A percentile compares a stretch with the other conserved stretches of the same genome.
These are phyloP conservation scores for Pythium pyrilobum DNA, from an alignment of 352 stramenopile species.

Conservation along the genomic window DNA sequence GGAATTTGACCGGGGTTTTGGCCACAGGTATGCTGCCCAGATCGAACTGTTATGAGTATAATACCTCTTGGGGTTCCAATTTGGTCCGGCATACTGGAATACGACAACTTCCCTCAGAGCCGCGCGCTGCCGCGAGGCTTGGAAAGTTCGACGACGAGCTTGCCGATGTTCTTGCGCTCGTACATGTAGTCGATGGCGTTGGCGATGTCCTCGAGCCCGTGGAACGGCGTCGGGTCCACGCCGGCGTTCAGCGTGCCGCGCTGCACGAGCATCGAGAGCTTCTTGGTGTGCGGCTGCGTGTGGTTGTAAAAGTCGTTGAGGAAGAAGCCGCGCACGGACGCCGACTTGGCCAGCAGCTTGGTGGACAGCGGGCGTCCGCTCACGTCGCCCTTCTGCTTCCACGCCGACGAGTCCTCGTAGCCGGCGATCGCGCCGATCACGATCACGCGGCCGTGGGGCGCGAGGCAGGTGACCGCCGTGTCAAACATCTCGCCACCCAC, in stretches of 20 bases:
- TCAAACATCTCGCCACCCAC: conserved; percentile 43
- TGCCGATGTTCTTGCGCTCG: conserved; percentile 70
- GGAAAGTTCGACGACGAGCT: conserved; percentile 54
- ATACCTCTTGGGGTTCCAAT: no score
- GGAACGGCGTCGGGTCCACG: conserved; percentile 36
- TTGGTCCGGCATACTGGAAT: no score
- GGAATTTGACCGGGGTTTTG: no score
- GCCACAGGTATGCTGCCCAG: no score
- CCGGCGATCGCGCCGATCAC: conserved; percentile 38
- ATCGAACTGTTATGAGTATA: no score
- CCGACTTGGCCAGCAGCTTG: conserved; percentile 38
- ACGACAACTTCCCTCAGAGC: conserved; percentile 14
- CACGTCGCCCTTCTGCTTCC: conserved; percentile 35
- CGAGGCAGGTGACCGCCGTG: conserved; percentile 27
- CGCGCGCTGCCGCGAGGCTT: conserved; percentile 14
- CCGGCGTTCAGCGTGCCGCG: conserved; percentile 29
- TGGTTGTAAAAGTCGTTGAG: conserved; percentile 32
- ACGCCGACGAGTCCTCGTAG: conserved; percentile 42
- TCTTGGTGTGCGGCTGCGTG: conserved; percentile 30
- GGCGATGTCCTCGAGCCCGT: conserved; percentile 40
- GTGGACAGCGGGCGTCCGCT: conserved; percentile 23
- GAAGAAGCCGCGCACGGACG: conserved; percentile 40
- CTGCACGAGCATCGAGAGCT: conserved; percentile 42
- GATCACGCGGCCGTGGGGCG: conserved; percentile 30
- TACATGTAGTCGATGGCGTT: conserved; percentile 56